Evolutionary conservation across 2,329 filamentous ascomycete genomes (phyloP), one percentile per base, ranked within the genome.

Genomic region (Ophiocordyceps camponoti-leonardi): DNA sequence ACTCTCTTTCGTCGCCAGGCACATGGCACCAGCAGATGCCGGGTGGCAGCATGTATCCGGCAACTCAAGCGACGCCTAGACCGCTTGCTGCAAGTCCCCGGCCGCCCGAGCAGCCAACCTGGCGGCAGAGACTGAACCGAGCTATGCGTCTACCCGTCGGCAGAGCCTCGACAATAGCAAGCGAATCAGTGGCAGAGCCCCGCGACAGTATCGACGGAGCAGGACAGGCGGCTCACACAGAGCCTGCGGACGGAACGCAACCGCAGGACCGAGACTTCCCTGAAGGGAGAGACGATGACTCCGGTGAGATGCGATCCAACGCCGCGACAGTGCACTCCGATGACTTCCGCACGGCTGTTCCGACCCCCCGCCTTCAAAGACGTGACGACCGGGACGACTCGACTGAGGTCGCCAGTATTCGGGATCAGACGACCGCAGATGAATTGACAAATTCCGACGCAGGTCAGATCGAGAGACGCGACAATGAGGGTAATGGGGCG

Each of bases 321-420:
- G 50, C 49, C 28, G 62, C 63, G 13, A 64, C 62, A 2, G 61
- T 66, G 5, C 56, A 59, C 39, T 63, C 56, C 26, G 61, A 66
- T 31, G 62, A 64, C 45, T 64, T 56, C 28, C 49, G 58, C 8
- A 43, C 52, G 6, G 35, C 46, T 6, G 28, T 49, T 18, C 45
- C 46, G 6, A 16, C 19, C 14, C 39, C 6, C 13, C 39, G 20
- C 3, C 35, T 19, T 11, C n/a, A 39, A 39, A 18, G 7, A 39
- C n/a, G 18, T 18, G 35, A 39, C 31, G 31, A 14, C 31, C 12
- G 31, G 7, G 35, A 39, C 6, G n/a, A 39, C 35, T 39, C 35
- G 6, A 18, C 18, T 11, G 35, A 39, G 35, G 18, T 19, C 35
- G n/a, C 35, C 16, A 19, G 18, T 11, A 18, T 19, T 19, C 35